Base-by-base conservation (phyloP, 768 basidiomycete genomes). In the Suillus clintonianus region DNA sequence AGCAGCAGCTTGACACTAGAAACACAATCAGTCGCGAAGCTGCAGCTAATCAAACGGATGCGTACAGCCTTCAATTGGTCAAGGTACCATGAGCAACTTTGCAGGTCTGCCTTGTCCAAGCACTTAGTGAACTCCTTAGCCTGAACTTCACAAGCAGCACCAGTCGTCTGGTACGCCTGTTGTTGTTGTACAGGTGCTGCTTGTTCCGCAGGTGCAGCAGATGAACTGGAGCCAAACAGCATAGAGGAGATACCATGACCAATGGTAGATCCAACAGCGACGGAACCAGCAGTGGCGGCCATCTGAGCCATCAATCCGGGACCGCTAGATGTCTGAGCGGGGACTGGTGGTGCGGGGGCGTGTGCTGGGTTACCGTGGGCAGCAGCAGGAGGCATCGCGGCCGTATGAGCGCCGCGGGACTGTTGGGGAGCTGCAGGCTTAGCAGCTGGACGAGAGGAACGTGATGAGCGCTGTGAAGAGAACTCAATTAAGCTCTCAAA, bases 91-190 rank as follows among this genome's bases (percentile, higher is more conserved):
- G 86, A 81, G 80, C 94, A 96, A 7, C 90, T 87, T 47, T 84
- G 85, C 68, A 92, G 78, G 69, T 91, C 89, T 19, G 89, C 90
- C 73, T 89, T 89, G 73, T 94, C 92, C 51, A 96, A 79, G 77
- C 94, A 97, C 72, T 82, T 84, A 11, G 92, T 91, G 78, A 96
- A 94, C 57, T 95, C 92, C 79, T 92, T 94, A 3, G 94, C 93
- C 76, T 94, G 92, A 62, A 81, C 76, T 47, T 93, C 91, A 69
- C 94, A 97, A 68, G 79, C 84, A 34, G 81, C 71, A 5, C 81
- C 83, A 1, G 72, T 45, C 6, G 76, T 75, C 63, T 77, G 79
- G 72, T 84, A 86, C 67, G 72, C 81, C 45, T 80, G 79, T 55
- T 82, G 81, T 41, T 78, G 77, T 55, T 74, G 74, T 17, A 74